A percentile compares a stretch with the other conserved stretches of the same genome.
These are phyloP conservation scores for Passalora sequoiae DNA, from an alignment of 2,329 filamentous ascomycete species.

Conservation along the genomic window DNA sequence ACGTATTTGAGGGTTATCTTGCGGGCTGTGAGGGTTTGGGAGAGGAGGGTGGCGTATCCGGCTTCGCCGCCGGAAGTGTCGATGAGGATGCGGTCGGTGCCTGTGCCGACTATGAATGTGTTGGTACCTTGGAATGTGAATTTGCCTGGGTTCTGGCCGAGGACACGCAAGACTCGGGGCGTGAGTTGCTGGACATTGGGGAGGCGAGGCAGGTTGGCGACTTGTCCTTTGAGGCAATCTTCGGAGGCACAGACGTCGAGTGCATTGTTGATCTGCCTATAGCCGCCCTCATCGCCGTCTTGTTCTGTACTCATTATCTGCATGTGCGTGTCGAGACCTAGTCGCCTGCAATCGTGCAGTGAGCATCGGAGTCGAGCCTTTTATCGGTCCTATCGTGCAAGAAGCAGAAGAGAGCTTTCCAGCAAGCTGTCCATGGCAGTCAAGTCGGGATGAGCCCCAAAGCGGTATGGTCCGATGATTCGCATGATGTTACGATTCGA, in stretches of 20 bases:
- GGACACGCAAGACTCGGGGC: slow-evolving; percentile 70
- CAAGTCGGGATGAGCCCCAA: too few relatives aligned
- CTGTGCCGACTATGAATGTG: slow-evolving; percentile 84
- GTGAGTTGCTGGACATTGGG: slow-evolving; percentile 73
- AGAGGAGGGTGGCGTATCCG: slow-evolving; percentile 65
- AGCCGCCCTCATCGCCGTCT: slow-evolving; percentile 23
- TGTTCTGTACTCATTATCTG: too few relatives aligned
- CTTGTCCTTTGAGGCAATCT: slow-evolving; percentile 24
- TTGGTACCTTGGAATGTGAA: slow-evolving; percentile 74
- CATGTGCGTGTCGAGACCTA: too few relatives aligned
- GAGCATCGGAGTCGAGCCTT: too few relatives aligned
- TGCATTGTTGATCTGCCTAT: slow-evolving; percentile 25
- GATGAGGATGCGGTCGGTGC: slow-evolving; percentile 67
- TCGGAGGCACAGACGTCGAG: slow-evolving; percentile 21
- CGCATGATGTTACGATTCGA: too few relatives aligned
- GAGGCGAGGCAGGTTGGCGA: slow-evolving; percentile 57
- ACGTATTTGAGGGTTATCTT: slow-evolving; percentile 62
- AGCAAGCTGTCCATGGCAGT: too few relatives aligned
- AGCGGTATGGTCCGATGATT: too few relatives aligned
- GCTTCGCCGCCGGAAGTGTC: slow-evolving; percentile 82
- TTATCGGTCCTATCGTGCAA: too few relatives aligned
- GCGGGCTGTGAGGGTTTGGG: slow-evolving; percentile 60
- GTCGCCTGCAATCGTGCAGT: too few relatives aligned
- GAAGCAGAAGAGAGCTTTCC: too few relatives aligned
- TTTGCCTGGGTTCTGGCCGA: slow-evolving; percentile 88